phyloP scores from a whole-genome alignment of 768 basidiomycete species.

The Flagelloscypha sp. region DNA sequence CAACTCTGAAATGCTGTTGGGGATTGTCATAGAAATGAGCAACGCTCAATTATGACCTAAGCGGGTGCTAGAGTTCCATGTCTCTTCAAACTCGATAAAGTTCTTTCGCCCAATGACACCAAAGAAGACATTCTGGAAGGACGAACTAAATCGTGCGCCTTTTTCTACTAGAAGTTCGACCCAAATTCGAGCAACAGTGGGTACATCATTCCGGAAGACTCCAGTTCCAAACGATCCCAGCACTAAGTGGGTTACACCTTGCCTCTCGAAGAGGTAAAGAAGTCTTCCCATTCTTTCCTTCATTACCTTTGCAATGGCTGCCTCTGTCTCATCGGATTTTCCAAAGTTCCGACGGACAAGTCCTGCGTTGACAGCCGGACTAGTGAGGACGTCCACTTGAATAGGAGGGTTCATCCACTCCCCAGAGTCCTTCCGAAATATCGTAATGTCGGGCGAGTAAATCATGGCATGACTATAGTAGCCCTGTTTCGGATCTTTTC shows the following conservation, averaged over 20 bases:
- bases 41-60: too few species aligned
- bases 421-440: slow-evolving; percentile 43
- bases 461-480: slow-evolving; percentile 52
- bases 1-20: too few species aligned
- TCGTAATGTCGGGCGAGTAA: slow-evolving; percentile 39
- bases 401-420: slow-evolving; percentile 35
- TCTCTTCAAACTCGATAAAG: slow-evolving; percentile 20
- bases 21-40: too few species aligned
- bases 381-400: slow-evolving; percentile 40
- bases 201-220: slow-evolving; percentile 60
- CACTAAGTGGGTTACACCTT: slow-evolving; percentile 51
- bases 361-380: slow-evolving; percentile 51
- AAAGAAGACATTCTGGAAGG: slow-evolving; percentile 59
- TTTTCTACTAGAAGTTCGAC: slow-evolving; percentile 44
- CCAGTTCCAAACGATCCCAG: slow-evolving; percentile 76
- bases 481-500: slow-evolving; percentile 28
- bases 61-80: too few species aligned
- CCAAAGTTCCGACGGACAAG: slow-evolving; percentile 34
- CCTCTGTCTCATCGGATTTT: too few species aligned
- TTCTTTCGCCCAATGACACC: slow-evolving; percentile 52
- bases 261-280: slow-evolving; percentile 54
- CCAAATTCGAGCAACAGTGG: slow-evolving; percentile 55
- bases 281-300: slow-evolving; percentile 64
- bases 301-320: slow-evolving; percentile 48
- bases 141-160: slow-evolving; percentile 43